Evolutionary conservation across 805 yeast species (phyloP), one percentile per base, ranked within the genome.

Genomic region (Candida nitratophila): DNA sequence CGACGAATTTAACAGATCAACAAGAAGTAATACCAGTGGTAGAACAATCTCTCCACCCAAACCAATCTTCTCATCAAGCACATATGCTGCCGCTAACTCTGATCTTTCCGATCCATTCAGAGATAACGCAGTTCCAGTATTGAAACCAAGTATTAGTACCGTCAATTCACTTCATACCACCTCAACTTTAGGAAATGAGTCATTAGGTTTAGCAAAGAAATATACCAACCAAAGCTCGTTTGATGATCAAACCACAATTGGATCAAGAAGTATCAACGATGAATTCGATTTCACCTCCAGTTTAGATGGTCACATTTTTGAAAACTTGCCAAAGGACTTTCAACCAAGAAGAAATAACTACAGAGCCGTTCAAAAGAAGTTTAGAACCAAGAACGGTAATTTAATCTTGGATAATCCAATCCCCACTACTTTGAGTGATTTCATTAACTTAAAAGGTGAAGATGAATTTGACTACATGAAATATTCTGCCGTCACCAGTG

Each of bases 401-500:
- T 76, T 93, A 60, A 88, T 90, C 12, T 71, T 93, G 44, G 97
- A 93, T 60, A 91, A 95, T 55, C 96, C 98, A 3, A 83, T 93
- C 40, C 98, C 99, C 14, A 81, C 89, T 21, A 93, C 90, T 48
- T 71, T 93, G 46, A 79, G 82, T 52, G 81, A 85, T 48, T 90
- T 89, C 51, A 67, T 95, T 44, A 95, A 97, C 4, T 73, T 88
- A 54, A 79, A 93, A 40, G 95, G 87, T 50, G 82, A 83, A 50
- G 96, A 93, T 44, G 99, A 93, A 63, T 93, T 88, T 61, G 82
- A 93, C 15, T 87, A 87, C 65, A 90, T 93, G 97, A 81, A 96
- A 52, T 93, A 93, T 63, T 87, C 98, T 0, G 99, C 99, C 0
- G 90, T 96, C 58, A 93, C 99, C 1, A 74, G 95, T 1, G 90